Evolutionary conservation across 441 rosid species (phyloP).

Genomic region (Biscutella laevigata): DNA sequence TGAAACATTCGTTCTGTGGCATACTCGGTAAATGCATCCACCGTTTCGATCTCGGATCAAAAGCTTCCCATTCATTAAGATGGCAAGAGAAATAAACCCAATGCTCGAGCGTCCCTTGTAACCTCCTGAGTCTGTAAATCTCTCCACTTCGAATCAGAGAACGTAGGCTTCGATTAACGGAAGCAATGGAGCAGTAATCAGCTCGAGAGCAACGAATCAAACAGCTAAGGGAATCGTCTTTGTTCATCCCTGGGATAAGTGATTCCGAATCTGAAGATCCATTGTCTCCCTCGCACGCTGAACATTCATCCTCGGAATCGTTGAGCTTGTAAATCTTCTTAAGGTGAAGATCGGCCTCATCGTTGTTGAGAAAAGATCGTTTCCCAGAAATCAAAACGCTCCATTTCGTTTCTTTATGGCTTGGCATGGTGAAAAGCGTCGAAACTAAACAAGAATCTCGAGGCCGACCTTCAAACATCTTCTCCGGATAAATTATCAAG

Average conservation of each 20-base stretch:
- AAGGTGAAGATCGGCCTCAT: slow-evolving; percentile 8
- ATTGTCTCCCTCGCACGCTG: background rate
- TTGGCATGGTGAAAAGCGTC: slow-evolving; percentile 21
- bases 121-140: slow-evolving; percentile 50
- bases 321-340: slow-evolving; percentile 17
- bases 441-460: slow-evolving; percentile 29
- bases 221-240: slow-evolving; percentile 53
- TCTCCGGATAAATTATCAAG: background rate
- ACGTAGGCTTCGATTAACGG: slow-evolving; percentile 40
- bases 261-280: slow-evolving; percentile 35
- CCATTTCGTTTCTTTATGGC: slow-evolving; percentile 22
- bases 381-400: slow-evolving; percentile 16
- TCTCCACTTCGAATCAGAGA: slow-evolving; percentile 49
- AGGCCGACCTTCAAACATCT: slow-evolving; percentile 23
- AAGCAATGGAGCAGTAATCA: slow-evolving; percentile 51
- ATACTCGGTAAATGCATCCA: slow-evolving; percentile 69
- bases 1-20: slow-evolving; percentile 52
- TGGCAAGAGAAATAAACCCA: slow-evolving; percentile 75
- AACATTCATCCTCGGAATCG: no score
- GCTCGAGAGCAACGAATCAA: slow-evolving; percentile 57
- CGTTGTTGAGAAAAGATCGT: slow-evolving; percentile 16
- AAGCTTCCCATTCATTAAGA: slow-evolving; percentile 64
- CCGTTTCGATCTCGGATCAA: slow-evolving; percentile 46
- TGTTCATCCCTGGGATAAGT: slow-evolving; percentile 49
- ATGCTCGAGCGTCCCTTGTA: slow-evolving; percentile 49